Percentiles rank a stretch among this genome's conserved stretches.
phyloP scores from a whole-genome alignment of 1,284 basidiomycete genomes.

The Volvariella volvacea region DNA sequence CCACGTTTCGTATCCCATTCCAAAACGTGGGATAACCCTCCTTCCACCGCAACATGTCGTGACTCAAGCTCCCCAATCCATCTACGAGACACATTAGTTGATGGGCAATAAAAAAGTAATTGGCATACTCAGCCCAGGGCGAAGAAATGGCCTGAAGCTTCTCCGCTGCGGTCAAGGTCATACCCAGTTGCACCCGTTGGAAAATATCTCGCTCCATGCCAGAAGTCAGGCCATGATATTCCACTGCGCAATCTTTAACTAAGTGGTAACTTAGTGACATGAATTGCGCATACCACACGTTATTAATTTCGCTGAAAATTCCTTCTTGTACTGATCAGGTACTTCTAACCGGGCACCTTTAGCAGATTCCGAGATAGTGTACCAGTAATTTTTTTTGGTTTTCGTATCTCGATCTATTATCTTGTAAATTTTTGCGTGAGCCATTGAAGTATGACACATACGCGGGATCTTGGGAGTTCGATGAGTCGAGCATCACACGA shows the following conservation, averaged over 20 bases:
- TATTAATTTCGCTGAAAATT: conserved; percentile 48
- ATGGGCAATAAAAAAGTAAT: neutral
- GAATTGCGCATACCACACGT: conserved; percentile 45
- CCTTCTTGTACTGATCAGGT: conserved; percentile 39
- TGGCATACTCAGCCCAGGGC: conserved; percentile 43
- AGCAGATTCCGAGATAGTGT: conserved; percentile 37
- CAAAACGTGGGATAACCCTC: conserved; percentile 45
- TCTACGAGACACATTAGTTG: conserved; percentile 13
- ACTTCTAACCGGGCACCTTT: conserved; percentile 37
- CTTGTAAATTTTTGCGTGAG: neutral
- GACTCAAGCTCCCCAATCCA: conserved; percentile 49
- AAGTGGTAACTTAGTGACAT: neutral
- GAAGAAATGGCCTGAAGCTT: conserved; percentile 68
- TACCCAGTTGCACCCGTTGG: conserved; percentile 70
- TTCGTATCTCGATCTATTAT: conserved; percentile 36
- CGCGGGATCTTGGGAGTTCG: no score
- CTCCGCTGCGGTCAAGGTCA: conserved; percentile 54
- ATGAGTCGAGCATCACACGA: no score
- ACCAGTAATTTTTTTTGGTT: conserved; percentile 57
- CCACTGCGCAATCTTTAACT: conserved; percentile 32
- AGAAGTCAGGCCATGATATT: conserved; percentile 44
- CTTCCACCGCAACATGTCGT: conserved; percentile 42
- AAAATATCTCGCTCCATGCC: conserved; percentile 65
- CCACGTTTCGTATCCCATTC: conserved; percentile 58
- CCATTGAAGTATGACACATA: conserved; percentile 20